Conservation (phyloP, 2,329 filamentous ascomycete genomes). For the Chaetoscypha palmicola region DNA sequence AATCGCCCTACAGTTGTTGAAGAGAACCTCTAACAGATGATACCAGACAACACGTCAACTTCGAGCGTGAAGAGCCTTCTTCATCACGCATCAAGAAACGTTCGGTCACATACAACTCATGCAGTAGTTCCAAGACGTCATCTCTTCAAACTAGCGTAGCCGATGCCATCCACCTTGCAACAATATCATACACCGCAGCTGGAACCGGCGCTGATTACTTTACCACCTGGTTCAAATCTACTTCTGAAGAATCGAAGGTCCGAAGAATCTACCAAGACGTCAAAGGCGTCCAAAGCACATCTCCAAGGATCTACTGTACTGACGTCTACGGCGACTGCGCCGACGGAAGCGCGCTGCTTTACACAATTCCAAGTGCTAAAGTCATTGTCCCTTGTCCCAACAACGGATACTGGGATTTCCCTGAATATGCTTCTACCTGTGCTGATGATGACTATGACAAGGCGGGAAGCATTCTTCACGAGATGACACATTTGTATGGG, state of each 20-base stretch:
- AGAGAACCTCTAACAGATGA: too few species aligned
- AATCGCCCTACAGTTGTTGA: too few species aligned
- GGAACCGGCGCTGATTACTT: slow-evolving; percentile 16
- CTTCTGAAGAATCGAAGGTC: slow-evolving; percentile 15
- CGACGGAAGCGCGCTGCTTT: slow-evolving; percentile 20
- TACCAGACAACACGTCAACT: slow-evolving; percentile 12
- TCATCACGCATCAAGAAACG: slow-evolving; percentile 21
- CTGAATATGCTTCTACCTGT: slow-evolving; percentile 16
- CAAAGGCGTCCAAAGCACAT: slow-evolving; percentile 18
- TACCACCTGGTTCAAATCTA: slow-evolving; percentile 23
- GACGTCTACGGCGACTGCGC: slow-evolving; percentile 20
- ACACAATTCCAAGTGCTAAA: slow-evolving; percentile 20
- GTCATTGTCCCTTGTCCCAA: slow-evolving; percentile 21
- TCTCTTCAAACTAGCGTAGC: slow-evolving; percentile 16
- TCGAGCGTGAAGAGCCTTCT: slow-evolving; percentile 6
- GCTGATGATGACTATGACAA: slow-evolving; percentile 21
- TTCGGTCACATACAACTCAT: slow-evolving; percentile 17
- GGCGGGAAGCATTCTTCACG: slow-evolving; percentile 20
- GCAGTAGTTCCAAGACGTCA: slow-evolving; percentile 14
- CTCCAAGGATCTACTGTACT: slow-evolving; percentile 19
- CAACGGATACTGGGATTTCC: slow-evolving; percentile 22
- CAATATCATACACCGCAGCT: slow-evolving; percentile 20
- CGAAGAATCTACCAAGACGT: slow-evolving; percentile 21
- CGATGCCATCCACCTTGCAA: slow-evolving; percentile 19
- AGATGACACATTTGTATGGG: slow-evolving; percentile 23